Evolutionary conservation across 768 basidiomycete genomes (phyloP).

Genomic region (Pleurotus cornucopiae): DNA sequence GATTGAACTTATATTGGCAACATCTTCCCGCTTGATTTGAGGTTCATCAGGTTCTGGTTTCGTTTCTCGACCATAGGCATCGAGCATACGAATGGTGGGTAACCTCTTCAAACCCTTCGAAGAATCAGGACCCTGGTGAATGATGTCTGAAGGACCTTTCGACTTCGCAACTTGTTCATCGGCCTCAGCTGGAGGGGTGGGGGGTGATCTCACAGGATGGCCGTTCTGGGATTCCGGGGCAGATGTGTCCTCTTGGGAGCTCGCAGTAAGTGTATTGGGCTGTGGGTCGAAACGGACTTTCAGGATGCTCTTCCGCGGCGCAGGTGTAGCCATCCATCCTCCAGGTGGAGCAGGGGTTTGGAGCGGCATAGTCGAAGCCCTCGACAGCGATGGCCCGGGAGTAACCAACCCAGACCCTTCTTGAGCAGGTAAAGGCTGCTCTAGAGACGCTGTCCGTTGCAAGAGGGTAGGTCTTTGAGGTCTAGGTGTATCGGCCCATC

Average conservation of each 20-base stretch:
- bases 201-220: background rate
- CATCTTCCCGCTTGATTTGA: conserved; percentile 15
- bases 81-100: conserved; percentile 58
- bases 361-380: conserved; percentile 38
- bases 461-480: background rate
- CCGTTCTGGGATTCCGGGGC: conserved; percentile 14
- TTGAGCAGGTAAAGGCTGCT: background rate
- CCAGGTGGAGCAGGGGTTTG: conserved; percentile 70
- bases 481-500: conserved; percentile 28
- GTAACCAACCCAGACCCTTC: background rate
- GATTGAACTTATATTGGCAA: conserved; percentile 21
- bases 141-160: background rate
- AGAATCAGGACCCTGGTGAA: conserved; percentile 9
- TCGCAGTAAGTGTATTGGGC: conserved; percentile 12
- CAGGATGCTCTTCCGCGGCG: conserved; percentile 48
- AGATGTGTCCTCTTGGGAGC: conserved; percentile 14
- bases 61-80: conserved; percentile 60
- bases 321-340: conserved; percentile 61
- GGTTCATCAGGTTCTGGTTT: background rate
- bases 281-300: conserved; percentile 71
- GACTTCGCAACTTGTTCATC: background rate
- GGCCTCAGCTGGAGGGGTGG: background rate
- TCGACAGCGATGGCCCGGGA: conserved; percentile 38
- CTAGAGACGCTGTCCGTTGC: background rate
- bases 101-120: conserved; percentile 38